Conservation (phyloP, 768 basidiomycete genomes). For the Termitomyces sp. region DNA sequence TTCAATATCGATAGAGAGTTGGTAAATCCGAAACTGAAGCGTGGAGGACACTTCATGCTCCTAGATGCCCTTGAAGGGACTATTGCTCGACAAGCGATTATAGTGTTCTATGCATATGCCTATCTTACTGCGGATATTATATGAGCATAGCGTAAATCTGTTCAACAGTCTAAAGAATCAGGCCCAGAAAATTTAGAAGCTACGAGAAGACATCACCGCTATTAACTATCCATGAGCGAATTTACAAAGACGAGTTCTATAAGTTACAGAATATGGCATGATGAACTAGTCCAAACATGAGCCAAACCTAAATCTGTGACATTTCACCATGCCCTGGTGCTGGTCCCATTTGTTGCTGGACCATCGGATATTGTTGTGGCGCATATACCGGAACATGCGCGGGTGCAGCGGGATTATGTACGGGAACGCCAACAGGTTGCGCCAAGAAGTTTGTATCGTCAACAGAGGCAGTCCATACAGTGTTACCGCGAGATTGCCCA, state of each 20-base stretch:
- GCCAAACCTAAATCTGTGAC: neutral
- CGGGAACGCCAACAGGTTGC: neutral
- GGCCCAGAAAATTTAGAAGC: neutral
- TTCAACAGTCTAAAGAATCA: neutral
- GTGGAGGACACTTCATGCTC: too few species aligned
- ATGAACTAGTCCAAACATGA: neutral
- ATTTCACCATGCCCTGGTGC: neutral
- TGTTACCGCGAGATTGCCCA: conserved; percentile 10
- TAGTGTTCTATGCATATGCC: neutral
- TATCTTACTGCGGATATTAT: neutral
- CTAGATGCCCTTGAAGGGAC: too few species aligned
- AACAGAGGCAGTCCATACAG: conserved; percentile 9
- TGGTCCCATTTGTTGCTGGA: neutral
- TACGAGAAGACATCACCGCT: neutral
- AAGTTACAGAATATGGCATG: neutral
- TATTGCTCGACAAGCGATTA: neutral
- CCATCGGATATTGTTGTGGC: neutral
- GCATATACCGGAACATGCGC: neutral
- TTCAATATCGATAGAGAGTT: too few species aligned
- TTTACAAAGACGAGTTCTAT: neutral
- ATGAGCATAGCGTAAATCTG: neutral
- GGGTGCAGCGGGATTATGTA: neutral
- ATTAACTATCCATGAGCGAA: neutral
- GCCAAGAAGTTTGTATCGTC: conserved; percentile 8
- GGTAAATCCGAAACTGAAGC: too few species aligned